Base-by-base conservation (phyloP, 192 early-diverging fungal genomes). In the Rhizophagus sp. region DNA sequence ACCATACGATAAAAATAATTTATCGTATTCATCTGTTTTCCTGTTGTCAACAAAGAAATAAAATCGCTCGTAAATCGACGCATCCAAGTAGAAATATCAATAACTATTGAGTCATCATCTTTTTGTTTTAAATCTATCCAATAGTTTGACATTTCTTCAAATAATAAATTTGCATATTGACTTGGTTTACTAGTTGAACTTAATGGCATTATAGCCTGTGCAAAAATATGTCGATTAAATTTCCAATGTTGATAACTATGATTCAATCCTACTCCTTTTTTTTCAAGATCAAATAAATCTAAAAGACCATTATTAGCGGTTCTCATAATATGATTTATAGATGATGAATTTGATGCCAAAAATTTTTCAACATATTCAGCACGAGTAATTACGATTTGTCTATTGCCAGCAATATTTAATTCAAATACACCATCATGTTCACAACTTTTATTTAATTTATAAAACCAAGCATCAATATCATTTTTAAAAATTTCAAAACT, bases 131-230 rank as follows among this genome's bases (percentile, higher is more conserved):
- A 78, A 67, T 66, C 22, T 2, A 78, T 78, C 76, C 76, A 78
- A 78, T 49, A 50, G n/a, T 13, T 27, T 66, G 36, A 12, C 76
- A 78, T 78, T 78, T 78, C 76, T 66, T 78, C 39, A 50, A 66
- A 78, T 36, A 78, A 30, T 15, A 2, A 6, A 49, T 78, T 78
- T 27, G 33, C 22, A 41, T 25, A 11, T 17, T 49, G 67, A 36
- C 63, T 66, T 25, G 63, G 34, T 25, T 67, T 78, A 4, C 9
- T 8, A 2, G 76, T 22, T 27, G 17, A 50, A 66, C 27, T 66
- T 67, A 76, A 66, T 49, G 76, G 25, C 76, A 47, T 78, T 30
- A 78, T 33, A 30, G 76, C 63, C 2, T 68, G 65, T 6, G 41
- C 10, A 50, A 68, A 66, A 39, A 78, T 50, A 19, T 36, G 61